phyloP scores from a whole-genome alignment of 345 rosid species.

The Moringa oleifera region DNA sequence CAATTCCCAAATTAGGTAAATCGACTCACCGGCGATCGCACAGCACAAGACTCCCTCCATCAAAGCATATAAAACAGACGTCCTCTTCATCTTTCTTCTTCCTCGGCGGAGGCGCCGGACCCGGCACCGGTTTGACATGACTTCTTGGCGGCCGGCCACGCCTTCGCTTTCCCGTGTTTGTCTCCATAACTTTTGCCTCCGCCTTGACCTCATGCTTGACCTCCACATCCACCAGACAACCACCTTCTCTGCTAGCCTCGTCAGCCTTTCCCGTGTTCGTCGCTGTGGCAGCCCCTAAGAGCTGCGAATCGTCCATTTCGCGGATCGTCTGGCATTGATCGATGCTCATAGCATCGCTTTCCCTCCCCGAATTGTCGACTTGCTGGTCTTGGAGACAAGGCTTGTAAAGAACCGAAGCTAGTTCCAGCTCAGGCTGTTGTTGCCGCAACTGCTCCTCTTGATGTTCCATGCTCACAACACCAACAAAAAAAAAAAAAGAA shows the following conservation, averaged over 20 bases:
- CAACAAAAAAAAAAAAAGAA: neutral
- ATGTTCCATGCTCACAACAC: conserved; percentile 31
- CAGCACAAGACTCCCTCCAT: conserved; percentile 94
- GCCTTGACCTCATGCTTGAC: conserved; percentile 21
- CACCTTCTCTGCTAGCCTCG: conserved; percentile 8
- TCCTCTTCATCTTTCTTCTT: conserved; percentile 80
- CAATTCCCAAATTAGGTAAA: neutral
- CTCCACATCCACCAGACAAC: conserved; percentile 18
- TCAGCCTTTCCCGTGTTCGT: conserved; percentile 10
- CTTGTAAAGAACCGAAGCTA: conserved; percentile 13
- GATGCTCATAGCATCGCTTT: conserved; percentile 37
- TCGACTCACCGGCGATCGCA: conserved; percentile 90
- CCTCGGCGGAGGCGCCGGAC: conserved; percentile 25
- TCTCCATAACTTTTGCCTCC: conserved; percentile 17
- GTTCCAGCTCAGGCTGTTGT: conserved; percentile 17
- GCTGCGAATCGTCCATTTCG: conserved; percentile 35
- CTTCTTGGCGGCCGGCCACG: conserved; percentile 74
- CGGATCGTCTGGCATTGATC: conserved; percentile 51
- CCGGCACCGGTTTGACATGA: conserved; percentile 17
- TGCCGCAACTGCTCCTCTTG: conserved; percentile 10
- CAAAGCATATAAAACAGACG: conserved; percentile 97
- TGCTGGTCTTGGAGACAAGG: conserved; percentile 19
- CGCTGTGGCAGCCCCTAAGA: conserved; percentile 25
- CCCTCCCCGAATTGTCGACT: conserved; percentile 24
- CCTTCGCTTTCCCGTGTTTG: conserved; percentile 42